A percentile compares a stretch with the other conserved stretches of the same genome.
Evolutionary conservation across 495 filamentous ascomycete genomes (phyloP).

Genomic region (Penicillium waksmanii): DNA sequence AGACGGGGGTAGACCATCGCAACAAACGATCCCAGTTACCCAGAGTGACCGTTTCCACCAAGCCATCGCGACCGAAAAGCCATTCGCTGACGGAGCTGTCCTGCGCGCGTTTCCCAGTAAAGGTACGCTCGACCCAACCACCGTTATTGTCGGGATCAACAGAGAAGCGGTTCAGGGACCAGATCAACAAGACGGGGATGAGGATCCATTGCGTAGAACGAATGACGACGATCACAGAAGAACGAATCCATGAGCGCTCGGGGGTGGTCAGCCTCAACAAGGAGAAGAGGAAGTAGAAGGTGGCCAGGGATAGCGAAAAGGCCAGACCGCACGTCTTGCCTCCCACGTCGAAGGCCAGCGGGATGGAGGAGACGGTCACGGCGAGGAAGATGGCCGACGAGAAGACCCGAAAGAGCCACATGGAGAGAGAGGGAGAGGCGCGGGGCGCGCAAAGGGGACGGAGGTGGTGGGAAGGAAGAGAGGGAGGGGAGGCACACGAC

Average conservation of each 20-base stretch:
- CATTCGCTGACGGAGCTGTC: slow-evolving; percentile 71
- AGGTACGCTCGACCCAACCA: slow-evolving; percentile 80
- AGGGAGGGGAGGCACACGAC: slow-evolving; percentile 21
- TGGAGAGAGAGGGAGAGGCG: slow-evolving; percentile 29
- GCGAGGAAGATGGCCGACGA: slow-evolving; percentile 81
- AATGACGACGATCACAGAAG: slow-evolving; percentile 63
- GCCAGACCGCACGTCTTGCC: slow-evolving; percentile 91
- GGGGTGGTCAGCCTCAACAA: slow-evolving; percentile 79
- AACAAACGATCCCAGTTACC: slow-evolving; percentile 88
- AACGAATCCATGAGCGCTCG: slow-evolving; percentile 74
- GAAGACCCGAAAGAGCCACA: slow-evolving; percentile 74
- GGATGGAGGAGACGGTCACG: slow-evolving; percentile 89
- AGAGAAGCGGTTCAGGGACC: slow-evolving; percentile 91
- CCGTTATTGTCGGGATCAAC: slow-evolving; percentile 70
- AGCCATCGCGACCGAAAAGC: slow-evolving; percentile 79
- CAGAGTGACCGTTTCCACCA: slow-evolving; percentile 77
- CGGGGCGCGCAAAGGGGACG: slow-evolving; percentile 19
- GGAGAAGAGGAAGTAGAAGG: slow-evolving; percentile 89
- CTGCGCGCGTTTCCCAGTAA: slow-evolving; percentile 67
- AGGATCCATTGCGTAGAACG: slow-evolving; percentile 80
- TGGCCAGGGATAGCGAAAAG: slow-evolving; percentile 82
- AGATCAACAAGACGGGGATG: slow-evolving; percentile 84
- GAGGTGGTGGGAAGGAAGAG: slow-evolving; percentile 10
- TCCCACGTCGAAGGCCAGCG: slow-evolving; percentile 95
- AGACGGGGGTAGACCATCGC: slow-evolving; percentile 91